Evolutionary conservation across 2,329 filamentous ascomycete species (phyloP), one percentile per base, ranked within the genome.

Genomic region (Diplodia intermedia): DNA sequence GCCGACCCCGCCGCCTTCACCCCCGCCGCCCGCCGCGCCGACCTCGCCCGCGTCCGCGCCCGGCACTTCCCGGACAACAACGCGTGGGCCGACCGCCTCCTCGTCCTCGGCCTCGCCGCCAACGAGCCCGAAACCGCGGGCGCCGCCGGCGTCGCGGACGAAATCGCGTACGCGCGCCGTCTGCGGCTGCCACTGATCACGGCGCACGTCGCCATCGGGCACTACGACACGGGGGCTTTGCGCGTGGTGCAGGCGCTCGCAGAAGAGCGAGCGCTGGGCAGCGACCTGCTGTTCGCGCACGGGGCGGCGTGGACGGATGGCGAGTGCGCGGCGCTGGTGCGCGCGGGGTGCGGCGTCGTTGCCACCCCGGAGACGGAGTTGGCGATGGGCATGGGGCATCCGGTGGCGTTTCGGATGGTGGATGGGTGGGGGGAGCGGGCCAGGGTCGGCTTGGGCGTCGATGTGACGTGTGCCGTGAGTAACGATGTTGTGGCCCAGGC

Each of bases 331-430:
- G 26, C 23, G 38, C 7, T 50, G 26, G 12, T 49, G 14, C 38
- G 15, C 18, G 11, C 23, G 4, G 3, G 18, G 3, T 36, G 57
- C 57, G 57, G 40, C 18, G 7, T 62, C 20, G 43, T 53, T 3
- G 29, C 40, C 8, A 63, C 60, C 29, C 60, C 60, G 15, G 60
- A 63, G 29, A 63, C 40, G 43, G 60, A 63, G 60, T 6, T 63
- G 29, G 38, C 49, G 23, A 63, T 63, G 60, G 60, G 60, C 23
- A 63, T 63, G 60, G 60, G 57, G 40, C 57, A 62, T 5, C 57
- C 57, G 5, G 31, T 62, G 15, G 57, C 57, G 33, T 62, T 62
- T 18, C 26, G 31, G 20, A 33, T 9, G n/a, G 3, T 23, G 14
- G 53, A 38, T n/a, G 38, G 47, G 8, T 33, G 60, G 0, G 15